phyloP scores from a whole-genome alignment of 129 eudicot genomes.

The Sambucus nigra region DNA sequence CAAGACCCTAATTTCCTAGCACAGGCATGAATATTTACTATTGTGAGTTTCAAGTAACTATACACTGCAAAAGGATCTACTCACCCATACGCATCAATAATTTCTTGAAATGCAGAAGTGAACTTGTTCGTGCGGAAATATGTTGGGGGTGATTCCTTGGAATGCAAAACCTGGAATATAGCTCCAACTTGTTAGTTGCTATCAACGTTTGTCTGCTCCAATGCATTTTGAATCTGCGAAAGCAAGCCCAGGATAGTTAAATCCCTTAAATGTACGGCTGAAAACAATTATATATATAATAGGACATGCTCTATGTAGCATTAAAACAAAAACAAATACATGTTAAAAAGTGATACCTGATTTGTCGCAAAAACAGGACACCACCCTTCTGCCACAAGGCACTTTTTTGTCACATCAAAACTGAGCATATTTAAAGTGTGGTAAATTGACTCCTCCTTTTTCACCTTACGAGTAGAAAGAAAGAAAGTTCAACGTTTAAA shows the following conservation, averaged over 20 bases:
- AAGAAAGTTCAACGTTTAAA: background rate
- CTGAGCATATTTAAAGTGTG: constrained; percentile 81
- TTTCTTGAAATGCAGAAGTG: constrained; percentile 75
- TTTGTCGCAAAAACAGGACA: constrained; percentile 69
- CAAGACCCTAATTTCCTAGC: no score
- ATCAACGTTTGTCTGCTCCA: constrained; percentile 51
- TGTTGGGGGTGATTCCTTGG: constrained; percentile 78
- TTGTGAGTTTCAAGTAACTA: background rate
- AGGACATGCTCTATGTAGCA: background rate
- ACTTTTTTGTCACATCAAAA: constrained; percentile 80
- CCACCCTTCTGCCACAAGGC: constrained; percentile 98
- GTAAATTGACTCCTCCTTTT: constrained; percentile 70
- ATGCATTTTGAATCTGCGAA: constrained; percentile 54
- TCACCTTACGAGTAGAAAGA: constrained; percentile 34
- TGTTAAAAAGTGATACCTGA: constrained; percentile 30
- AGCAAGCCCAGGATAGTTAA: constrained; percentile 1
- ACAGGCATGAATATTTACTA: no score
- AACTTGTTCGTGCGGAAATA: constrained; percentile 78
- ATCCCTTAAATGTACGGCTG: background rate
- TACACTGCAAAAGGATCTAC: constrained; percentile 3
- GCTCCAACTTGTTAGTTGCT: constrained; percentile 75
- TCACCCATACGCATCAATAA: constrained; percentile 94
- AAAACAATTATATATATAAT: background rate
- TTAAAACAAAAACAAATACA: background rate
- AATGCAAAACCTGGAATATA: constrained; percentile 64